Base-by-base conservation (phyloP, 2,329 filamentous ascomycete species). In the Fusarium floridanum region DNA sequence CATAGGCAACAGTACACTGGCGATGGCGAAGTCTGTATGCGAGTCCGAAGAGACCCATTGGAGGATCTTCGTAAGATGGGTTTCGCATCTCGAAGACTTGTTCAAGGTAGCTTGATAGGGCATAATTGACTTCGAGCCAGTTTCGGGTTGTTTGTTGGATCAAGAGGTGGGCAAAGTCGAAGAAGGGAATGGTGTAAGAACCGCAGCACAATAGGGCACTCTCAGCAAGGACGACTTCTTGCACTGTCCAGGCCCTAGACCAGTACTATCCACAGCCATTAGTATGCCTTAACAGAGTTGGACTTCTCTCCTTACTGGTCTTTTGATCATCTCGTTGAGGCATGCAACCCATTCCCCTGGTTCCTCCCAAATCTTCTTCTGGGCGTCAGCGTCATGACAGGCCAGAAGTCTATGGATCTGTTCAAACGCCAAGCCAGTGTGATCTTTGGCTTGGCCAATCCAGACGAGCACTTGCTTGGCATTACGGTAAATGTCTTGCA, bases 401-500 rank as follows among this genome's bases (percentile, higher is more conserved):
- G 16, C 43, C 9, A 70, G 10, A 17, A 70, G 53, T 39, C 29
- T 55, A 41, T 39, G 16, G 16, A 37, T 65, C 17, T 67, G 64
- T 34, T 61, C 50, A 24, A 70, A 64, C 14, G 64, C 67, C 24
- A 64, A 22, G 2, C 53, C 64, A 14, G 67, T 70, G 16, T 67
- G 41, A 12, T 60, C 59, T 7, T 53, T 56, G 39, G 60, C 53
- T 37, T 37, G 16, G 9, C 71, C 71, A 5, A 74, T 36, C 71
- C 71, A 74, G 4, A 67, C 64, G 34, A 68, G 41, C 1, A 73
- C 66, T 6, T 39, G 37, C 2, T 37, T 11, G 5, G 76, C 73
- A 17, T 72, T 63, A 8, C 39, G 53, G 45, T 78, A 81, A 16
- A 80, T 79, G 8, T 63, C 63, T 34, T 71, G 69, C 79, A 80